phyloP scores from a whole-genome alignment of 1,284 basidiomycete species.

The Moesziomyces antarcticus region DNA sequence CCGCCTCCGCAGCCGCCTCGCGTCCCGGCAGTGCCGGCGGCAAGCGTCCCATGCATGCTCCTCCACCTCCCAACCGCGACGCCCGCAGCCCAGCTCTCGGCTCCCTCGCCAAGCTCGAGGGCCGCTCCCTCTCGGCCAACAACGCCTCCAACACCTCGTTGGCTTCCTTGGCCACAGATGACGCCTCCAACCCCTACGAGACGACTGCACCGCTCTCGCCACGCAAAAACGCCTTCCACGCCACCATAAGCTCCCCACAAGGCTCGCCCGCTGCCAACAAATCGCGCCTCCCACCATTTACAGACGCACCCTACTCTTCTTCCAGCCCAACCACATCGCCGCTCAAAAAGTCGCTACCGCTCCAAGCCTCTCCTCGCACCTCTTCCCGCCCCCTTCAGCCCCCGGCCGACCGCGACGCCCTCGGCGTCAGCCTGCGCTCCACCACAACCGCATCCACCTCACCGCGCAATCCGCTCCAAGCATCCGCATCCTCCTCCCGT shows the following conservation, averaged over 20 bases:
- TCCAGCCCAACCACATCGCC: slow-evolving; percentile 25
- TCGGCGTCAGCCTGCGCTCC: slow-evolving; percentile 22
- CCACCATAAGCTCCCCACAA: slow-evolving; percentile 6
- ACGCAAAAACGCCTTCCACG: slow-evolving; percentile 17
- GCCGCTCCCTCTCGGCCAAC: slow-evolving; percentile 2
- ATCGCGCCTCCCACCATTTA: slow-evolving; percentile 12
- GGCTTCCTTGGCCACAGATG: slow-evolving; percentile 17
- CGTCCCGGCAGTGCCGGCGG: slow-evolving; percentile 27
- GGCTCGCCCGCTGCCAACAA: slow-evolving; percentile 18
- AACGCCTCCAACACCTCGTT: slow-evolving; percentile 22
- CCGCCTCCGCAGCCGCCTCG: slow-evolving; percentile 10
- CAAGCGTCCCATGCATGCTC: slow-evolving; percentile 47
- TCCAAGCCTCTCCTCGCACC: slow-evolving; percentile 14
- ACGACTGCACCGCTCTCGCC: slow-evolving; percentile 36
- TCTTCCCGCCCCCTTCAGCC: slow-evolving; percentile 1
- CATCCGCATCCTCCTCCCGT: slow-evolving; percentile 32
- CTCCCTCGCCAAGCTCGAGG: slow-evolving; percentile 25
- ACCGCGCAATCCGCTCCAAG: slow-evolving; percentile 22
- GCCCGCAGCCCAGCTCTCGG: slow-evolving; percentile 26
- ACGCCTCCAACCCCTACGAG: slow-evolving; percentile 5
- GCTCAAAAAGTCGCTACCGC: slow-evolving; percentile 15
- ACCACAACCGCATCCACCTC: slow-evolving; percentile 5
- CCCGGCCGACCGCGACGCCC: slow-evolving; percentile 17
- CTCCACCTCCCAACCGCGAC: slow-evolving; percentile 44
- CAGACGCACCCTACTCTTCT: slow-evolving; percentile 4